Base-by-base conservation (phyloP, 306 rosid species). In the Crataegus laevigata region DNA sequence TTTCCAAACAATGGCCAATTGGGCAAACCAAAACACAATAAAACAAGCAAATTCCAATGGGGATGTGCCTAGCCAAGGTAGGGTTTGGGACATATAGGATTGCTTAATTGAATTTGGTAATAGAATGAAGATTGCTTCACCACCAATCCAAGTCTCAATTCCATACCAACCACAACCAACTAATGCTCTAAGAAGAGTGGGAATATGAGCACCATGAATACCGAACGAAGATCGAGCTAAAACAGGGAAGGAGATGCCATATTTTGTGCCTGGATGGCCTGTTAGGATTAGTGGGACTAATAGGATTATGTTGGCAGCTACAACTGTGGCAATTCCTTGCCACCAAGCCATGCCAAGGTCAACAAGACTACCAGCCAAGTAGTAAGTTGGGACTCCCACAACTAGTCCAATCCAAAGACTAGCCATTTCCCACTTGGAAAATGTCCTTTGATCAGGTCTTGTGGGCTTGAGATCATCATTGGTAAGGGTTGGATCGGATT, bases 101-200 rank as follows among this genome's bases (percentile, higher is more conserved):
- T 66, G 38, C 71, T 87, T 90, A 1, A 90, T 17, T 68, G 82
- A 75, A 18, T 84, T 79, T 29, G 97, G 97, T 11, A 94, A 42
- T 15, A 94, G 91, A 59, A 94, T 84, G 72, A 83, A 94, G 29
- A 94, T 91, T 0, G 97, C 96, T n/a, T 91, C 94, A 1, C 98
- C 97, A 19, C 97, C 94, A 9, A 94, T 94, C 98, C 98, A 91
- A 2, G 97, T 87, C 74, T 94, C 98, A 72, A 94, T 94, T 3
- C 98, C 98, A 63, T 91, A 94, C 97, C 98, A 94, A 66, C 98
- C 98, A 78, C 98, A 91, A n/a, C 97, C 98, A 50, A 94, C 84
- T 1, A 91, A 50, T 17, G 97, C 97, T 32, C 98, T 81, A 2
- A 94, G 78, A 3, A 94, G 91, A 3, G 96, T 90, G 6, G 97